Evolutionary conservation across 495 filamentous ascomycete genomes (phyloP).

Genomic region (Aspergillus cristatus): DNA sequence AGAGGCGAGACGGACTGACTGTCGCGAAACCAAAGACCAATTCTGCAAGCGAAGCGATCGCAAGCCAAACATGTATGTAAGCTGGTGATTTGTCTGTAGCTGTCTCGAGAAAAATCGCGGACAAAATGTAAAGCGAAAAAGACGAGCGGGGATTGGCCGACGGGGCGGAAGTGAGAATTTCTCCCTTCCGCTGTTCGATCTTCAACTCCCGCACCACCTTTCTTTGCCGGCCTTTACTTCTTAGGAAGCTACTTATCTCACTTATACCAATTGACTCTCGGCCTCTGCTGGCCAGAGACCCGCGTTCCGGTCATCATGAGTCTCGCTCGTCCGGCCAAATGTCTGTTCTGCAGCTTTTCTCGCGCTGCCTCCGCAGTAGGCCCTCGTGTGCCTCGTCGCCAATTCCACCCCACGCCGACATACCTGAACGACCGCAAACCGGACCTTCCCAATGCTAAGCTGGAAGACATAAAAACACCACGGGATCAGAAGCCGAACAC

Average conservation of each 20-base stretch:
- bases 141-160: slow-evolving; percentile 15
- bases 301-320: slow-evolving; percentile 39
- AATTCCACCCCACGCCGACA: slow-evolving; percentile 42
- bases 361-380: slow-evolving; percentile 25
- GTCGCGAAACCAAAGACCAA: not conserved
- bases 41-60: slow-evolving; percentile 7
- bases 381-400: slow-evolving; percentile 38
- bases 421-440: slow-evolving; percentile 27
- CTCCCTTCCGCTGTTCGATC: slow-evolving; percentile 5
- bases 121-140: slow-evolving; percentile 2
- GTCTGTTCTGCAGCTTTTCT: slow-evolving; percentile 46
- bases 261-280: slow-evolving; percentile 14
- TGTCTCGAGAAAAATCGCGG: slow-evolving; percentile 5
- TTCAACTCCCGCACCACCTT: slow-evolving; percentile 4
- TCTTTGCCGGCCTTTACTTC: slow-evolving; percentile 1
- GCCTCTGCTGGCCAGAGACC: slow-evolving; percentile 22
- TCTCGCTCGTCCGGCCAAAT: slow-evolving; percentile 47
- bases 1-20: slow-evolving; percentile 2
- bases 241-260: too few relatives aligned
- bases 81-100: slow-evolving; percentile 2
- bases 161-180: slow-evolving; percentile 14
- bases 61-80: slow-evolving; percentile 17
- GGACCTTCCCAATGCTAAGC: slow-evolving; percentile 18
- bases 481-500: slow-evolving; percentile 24
- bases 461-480: slow-evolving; percentile 13